phyloP scores from a whole-genome alignment of 2,329 filamentous ascomycete genomes.

The Trichoderma guizhouense region DNA sequence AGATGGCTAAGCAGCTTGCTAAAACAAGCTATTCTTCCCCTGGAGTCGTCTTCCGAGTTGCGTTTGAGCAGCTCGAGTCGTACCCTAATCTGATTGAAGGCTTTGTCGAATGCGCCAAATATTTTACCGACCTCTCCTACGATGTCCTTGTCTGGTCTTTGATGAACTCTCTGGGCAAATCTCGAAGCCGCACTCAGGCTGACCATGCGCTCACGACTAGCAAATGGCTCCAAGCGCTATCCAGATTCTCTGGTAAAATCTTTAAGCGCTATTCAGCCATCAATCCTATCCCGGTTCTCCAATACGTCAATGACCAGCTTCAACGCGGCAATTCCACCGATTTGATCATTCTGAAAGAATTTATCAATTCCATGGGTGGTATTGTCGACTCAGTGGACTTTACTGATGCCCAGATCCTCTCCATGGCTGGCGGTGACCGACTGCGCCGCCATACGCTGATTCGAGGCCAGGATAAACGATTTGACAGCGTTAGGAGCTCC shows the following conservation, averaged over 20 bases:
- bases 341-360: slow-evolving; percentile 84
- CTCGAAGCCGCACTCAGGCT: slow-evolving; percentile 60
- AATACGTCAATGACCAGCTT: slow-evolving; percentile 85
- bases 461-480: slow-evolving; percentile 76
- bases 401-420: slow-evolving; percentile 80
- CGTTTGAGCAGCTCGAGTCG: slow-evolving; percentile 84
- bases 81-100: slow-evolving; percentile 95
- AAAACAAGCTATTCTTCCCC: slow-evolving; percentile 92
- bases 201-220: slow-evolving; percentile 72
- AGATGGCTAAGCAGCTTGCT: slow-evolving; percentile 83
- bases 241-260: slow-evolving; percentile 85
- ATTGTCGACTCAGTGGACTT: slow-evolving; percentile 84
- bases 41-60: slow-evolving; percentile 84
- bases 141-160: slow-evolving; percentile 93
- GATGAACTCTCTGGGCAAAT: slow-evolving; percentile 67
- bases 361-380: slow-evolving; percentile 90
- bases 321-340: slow-evolving; percentile 81
- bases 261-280: slow-evolving; percentile 83
- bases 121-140: slow-evolving; percentile 89
- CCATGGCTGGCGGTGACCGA: slow-evolving; percentile 80
- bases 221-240: slow-evolving; percentile 85
- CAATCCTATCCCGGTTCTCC: slow-evolving; percentile 78
- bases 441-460: slow-evolving; percentile 78
- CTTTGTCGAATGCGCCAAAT: slow-evolving; percentile 89
- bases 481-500: slow-evolving; percentile 70